Evolutionary conservation across 257 asterid genomes (phyloP), one percentile per base, ranked within the genome.

Genomic region (Jacaranda mimosifolia): DNA sequence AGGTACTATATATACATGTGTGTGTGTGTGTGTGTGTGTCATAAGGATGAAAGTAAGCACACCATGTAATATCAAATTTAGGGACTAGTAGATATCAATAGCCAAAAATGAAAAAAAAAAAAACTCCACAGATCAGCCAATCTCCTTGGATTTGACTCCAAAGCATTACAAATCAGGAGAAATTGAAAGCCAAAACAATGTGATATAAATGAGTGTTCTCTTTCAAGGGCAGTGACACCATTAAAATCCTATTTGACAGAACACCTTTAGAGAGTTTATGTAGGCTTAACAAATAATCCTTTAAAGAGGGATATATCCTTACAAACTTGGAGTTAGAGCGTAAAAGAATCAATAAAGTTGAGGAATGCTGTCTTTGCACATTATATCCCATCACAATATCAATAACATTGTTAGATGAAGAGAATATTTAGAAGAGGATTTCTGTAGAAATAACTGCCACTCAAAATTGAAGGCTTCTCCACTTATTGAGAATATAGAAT

Each of bases 351-450:
- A 19, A 58, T 18, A 18, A 57, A 72, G n/a, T 9, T 39, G 43
- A 56, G 32, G 57, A 26, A 21, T 18, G 18, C 12, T 59, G 40
- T 26, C n/a, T 9, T 59, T 26, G 13, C 7, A 18, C 36, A 59
- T 21, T 32, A 9, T 40, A 42, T 60, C 39, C 18, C 59, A 21
- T 32, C 18, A 59, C 36, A 51, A 18, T 14, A 32, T 19, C 45
- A 68, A 69, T 14, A 69, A 6, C 35, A 15, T 51, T 51, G 63
- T 51, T 14, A 48, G 60, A 68, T 68, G 59, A 68, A 21, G 45
- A 3, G 60, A 13, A 8, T 68, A 49, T 51, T 2, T 14, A 68
- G 74, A 15, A 26, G 12, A 48, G 19, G 35, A 46, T 17, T 43
- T 42, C 26, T 15, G 13, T 4, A 60, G 3, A 42, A n/a, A 65